Percentiles rank a stretch among this genome's conserved stretches.
Conservation (phyloP, 257 asterid species). For the Coffea eugenioides region DNA sequence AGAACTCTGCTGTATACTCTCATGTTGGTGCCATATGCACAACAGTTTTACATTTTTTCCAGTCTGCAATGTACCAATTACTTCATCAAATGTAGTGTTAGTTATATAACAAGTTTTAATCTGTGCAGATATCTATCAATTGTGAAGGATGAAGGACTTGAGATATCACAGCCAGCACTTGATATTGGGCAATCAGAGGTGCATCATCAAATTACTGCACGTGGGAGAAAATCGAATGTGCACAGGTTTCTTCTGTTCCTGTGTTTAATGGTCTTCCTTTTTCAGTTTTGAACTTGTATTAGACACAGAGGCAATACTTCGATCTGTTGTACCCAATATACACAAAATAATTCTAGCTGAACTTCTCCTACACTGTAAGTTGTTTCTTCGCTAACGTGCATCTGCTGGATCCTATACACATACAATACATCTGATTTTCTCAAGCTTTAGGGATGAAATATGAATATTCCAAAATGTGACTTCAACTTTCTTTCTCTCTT, state of each 20-base stretch:
- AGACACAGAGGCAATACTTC: not conserved
- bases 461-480: not conserved
- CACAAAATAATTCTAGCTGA: not conserved
- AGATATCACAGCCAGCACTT: slow-evolving; percentile 92
- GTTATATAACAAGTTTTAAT: not conserved
- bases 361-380: not conserved
- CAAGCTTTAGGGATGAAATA: not conserved
- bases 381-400: too few species aligned
- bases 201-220: slow-evolving; percentile 87
- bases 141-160: slow-evolving; percentile 67
- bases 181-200: slow-evolving; percentile 63
- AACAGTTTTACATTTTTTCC: not conserved
- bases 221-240: slow-evolving; percentile 49
- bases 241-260: slow-evolving; percentile 52
- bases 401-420: too few species aligned
- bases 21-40: not conserved
- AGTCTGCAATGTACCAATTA: too few species aligned
- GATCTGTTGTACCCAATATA: not conserved
- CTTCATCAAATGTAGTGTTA: not conserved
- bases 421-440: not conserved
- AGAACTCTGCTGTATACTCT: not conserved
- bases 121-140: slow-evolving; percentile 60
- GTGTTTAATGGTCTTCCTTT: not conserved
- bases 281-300: not conserved
- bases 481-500: not conserved